These are phyloP conservation scores for Curvularia eragrostidis DNA, from an alignment of 2,329 filamentous ascomycete species.

Conservation along the genomic window DNA sequence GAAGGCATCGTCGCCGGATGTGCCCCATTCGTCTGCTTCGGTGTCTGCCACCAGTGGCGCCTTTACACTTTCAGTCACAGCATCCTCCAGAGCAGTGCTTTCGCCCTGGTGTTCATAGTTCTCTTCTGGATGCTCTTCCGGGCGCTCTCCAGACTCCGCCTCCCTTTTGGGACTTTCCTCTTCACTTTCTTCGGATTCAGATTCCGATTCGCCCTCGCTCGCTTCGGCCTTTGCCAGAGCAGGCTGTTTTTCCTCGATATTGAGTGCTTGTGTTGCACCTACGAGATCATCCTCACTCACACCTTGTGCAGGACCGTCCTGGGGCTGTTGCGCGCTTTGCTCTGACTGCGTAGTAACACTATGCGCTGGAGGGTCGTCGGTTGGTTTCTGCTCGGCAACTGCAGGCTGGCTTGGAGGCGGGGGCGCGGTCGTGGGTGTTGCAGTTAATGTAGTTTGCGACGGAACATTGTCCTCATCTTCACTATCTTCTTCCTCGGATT, in stretches of 20 bases:
- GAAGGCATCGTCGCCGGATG: conserved; percentile 39
- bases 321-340: conserved; percentile 32
- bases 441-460: conserved; percentile 11
- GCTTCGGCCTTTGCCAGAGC: conserved; percentile 9
- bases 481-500: conserved; percentile 21
- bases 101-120: conserved; percentile 58
- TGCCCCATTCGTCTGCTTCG: conserved; percentile 47
- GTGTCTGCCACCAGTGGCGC: conserved; percentile 53
- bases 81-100: conserved; percentile 54
- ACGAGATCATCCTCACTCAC: conserved; percentile 22
- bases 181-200: conserved; percentile 46
- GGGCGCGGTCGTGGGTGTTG: conserved; percentile 7
- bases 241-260: conserved; percentile 11
- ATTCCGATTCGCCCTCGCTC: conserved; percentile 25
- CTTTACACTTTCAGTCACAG: conserved; percentile 52
- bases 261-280: conserved; percentile 28
- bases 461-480: conserved; percentile 16
- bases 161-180: conserved; percentile 25
- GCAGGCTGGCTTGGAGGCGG: conserved; percentile 12
- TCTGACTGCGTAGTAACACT: conserved; percentile 43
- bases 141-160: conserved; percentile 23
- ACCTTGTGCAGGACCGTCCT: conserved; percentile 11
- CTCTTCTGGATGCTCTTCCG: conserved; percentile 36
- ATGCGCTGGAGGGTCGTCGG: conserved; percentile 17
- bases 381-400: conserved; percentile 9